These are phyloP conservation scores for Parietaria judaica DNA, from an alignment of 306 rosid genomes.

Conservation along the genomic window DNA sequence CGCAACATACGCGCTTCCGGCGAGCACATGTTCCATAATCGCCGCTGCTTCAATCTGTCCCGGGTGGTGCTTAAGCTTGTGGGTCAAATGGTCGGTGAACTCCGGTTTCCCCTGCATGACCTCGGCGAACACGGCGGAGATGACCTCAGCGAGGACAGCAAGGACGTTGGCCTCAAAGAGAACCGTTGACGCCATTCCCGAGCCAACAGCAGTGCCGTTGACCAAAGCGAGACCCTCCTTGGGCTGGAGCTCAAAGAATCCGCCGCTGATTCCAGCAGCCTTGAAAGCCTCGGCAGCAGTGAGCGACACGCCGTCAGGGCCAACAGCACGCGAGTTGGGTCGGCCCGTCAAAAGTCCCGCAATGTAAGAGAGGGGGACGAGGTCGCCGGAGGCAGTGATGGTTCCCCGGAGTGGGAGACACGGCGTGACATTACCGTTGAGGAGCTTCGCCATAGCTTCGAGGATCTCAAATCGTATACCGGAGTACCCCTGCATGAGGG, in stretches of 20 bases:
- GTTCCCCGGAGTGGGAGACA: constrained; percentile 83
- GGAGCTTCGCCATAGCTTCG: constrained; percentile 66
- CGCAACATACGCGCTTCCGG: constrained; percentile 70
- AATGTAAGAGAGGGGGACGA: constrained; percentile 82
- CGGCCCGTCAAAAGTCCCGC: constrained; percentile 77
- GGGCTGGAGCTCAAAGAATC: constrained; percentile 79
- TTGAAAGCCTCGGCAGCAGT: constrained; percentile 55
- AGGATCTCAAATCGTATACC: constrained; percentile 82
- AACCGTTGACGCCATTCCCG: constrained; percentile 78
- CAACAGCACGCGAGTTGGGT: constrained; percentile 62
- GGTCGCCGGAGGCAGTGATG: constrained; percentile 78
- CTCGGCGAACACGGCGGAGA: constrained; percentile 73
- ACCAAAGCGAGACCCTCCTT: constrained; percentile 94
- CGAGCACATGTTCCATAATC: constrained; percentile 86
- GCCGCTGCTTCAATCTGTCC: constrained; percentile 97
- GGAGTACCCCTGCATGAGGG: constrained; percentile 90
- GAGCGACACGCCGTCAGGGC: constrained; percentile 53
- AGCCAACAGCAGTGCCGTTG: constrained; percentile 90
- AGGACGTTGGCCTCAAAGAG: constrained; percentile 70
- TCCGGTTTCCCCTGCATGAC: constrained; percentile 94
- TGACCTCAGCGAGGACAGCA: constrained; percentile 53
- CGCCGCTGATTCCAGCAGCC: constrained; percentile 39
- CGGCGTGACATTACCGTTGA: constrained; percentile 67
- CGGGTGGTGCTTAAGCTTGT: constrained; percentile 84
- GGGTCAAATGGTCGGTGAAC: constrained; percentile 83